Evolutionary conservation across 495 filamentous ascomycete genomes (phyloP).

Genomic region (Aspergillus heteromorphus): DNA sequence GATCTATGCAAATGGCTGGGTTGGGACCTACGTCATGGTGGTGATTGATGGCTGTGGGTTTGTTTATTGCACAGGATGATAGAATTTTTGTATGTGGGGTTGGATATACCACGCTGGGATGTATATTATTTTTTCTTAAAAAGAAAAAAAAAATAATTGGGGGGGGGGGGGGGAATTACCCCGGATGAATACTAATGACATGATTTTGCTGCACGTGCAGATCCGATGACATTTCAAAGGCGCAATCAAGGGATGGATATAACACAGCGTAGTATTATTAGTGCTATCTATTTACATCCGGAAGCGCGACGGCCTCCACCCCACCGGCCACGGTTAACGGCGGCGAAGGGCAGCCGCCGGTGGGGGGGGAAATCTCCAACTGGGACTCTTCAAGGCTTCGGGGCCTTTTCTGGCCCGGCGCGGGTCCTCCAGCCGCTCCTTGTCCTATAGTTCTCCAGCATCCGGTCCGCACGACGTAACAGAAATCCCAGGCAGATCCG

Average conservation of each 20-base stretch:
- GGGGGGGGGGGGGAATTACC: too few species aligned
- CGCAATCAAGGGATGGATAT: background rate
- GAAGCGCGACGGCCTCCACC: background rate
- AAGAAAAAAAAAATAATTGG: background rate
- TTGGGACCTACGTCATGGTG: conserved; percentile 48
- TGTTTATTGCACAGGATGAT: background rate
- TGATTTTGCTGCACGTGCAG: too few species aligned
- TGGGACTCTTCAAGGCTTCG: background rate
- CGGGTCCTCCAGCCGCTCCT: conserved; percentile 1
- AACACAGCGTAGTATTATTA: too few species aligned
- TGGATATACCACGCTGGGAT: background rate
- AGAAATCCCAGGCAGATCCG: conserved; percentile 1
- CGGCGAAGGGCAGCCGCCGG: background rate
- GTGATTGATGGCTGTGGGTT: conserved; percentile 16
- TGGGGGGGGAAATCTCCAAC: too few species aligned
- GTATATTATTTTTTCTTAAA: too few species aligned
- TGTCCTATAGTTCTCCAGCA: conserved; percentile 4
- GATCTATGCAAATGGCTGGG: conserved; percentile 50
- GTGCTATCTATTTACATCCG: background rate
- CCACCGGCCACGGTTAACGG: background rate
- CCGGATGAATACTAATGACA: background rate
- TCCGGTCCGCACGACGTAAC: conserved; percentile 13
- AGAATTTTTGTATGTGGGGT: background rate
- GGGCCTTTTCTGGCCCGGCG: conserved; percentile 7
- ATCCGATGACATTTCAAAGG: too few species aligned